Base-by-base conservation (phyloP, 345 rosid genomes). In the Triadica sebifera region DNA sequence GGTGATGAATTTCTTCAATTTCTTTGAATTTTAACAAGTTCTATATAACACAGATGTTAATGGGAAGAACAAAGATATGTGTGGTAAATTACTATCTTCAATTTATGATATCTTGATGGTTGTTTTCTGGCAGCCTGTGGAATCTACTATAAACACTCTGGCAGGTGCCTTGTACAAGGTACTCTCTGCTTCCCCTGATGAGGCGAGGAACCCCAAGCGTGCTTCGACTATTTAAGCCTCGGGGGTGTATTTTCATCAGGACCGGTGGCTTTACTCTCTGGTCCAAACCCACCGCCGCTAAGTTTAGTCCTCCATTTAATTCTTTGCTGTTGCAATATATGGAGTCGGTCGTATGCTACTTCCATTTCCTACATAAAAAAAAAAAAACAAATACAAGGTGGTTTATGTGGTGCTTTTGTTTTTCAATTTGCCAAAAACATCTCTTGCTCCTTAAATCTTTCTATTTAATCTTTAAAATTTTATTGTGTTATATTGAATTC, bases 191-290 rank as follows among this genome's bases (percentile, higher is more conserved):
- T 74, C 77, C n/a, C 71, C 77, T 41, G 77, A 74, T 66, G 45
- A 56, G 46, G 77, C 77, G n/a, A 74, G 71, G 65, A 74, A 65
- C 47, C 71, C 9, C 29, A 66, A 25, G 77, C 77, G 17, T 74
- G 77, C 61, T 74, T 74, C 45, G 77, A 74, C 46, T 74, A 74
- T 66, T 50, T 74, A 43, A 74, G 77, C 65, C 77, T 74, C 19
- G 77, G 77, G 25, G 77, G 77, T 8, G 1, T 24, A 10, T 74
- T 57, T 47, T 65, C 77, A 43, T 45, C 71, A 19, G 77, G 77
- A 25, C 77, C 77, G 25, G 77, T 74, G 55, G 16, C 77, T 10
- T 55, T 74, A 34, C 77, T 74, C n/a, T 74, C 77, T 24, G 77
- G 77, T 55, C 57, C 66, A 19, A 74, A 74, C 47, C 77, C 77